Conservation (phyloP, 345 rosid species). For the Pistacia integerrima region DNA sequence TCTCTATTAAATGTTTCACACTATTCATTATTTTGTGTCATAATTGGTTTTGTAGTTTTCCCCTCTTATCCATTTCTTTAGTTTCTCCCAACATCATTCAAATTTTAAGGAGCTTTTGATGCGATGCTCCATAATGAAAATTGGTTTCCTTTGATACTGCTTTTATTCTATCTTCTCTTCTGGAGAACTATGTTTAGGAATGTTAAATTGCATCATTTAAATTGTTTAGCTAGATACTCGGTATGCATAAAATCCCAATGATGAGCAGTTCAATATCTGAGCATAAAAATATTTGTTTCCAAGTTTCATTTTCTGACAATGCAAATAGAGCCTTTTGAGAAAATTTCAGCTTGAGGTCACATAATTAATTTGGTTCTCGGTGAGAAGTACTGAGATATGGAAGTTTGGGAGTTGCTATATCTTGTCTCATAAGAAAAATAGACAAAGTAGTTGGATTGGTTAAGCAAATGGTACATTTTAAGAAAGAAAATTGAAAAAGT, state of each 20-base stretch:
- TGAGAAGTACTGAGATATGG: slow-evolving; percentile 44
- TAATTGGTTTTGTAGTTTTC: background rate
- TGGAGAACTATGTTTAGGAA: background rate
- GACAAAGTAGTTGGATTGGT: background rate
- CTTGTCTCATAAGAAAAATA: too few species aligned
- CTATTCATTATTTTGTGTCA: background rate
- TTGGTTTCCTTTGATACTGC: too few species aligned
- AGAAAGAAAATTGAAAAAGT: slow-evolving; percentile 4
- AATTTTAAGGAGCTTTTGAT: background rate
- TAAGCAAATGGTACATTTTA: background rate
- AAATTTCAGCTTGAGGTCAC: slow-evolving; percentile 54
- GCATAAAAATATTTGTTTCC: slow-evolving; percentile 5
- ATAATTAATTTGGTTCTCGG: slow-evolving; percentile 83
- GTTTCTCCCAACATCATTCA: background rate
- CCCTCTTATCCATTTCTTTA: background rate
- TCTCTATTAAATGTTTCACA: background rate
- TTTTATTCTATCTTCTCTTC: background rate
- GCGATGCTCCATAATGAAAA: background rate
- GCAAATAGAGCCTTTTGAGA: slow-evolving; percentile 13
- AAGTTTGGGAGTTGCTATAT: too few species aligned
- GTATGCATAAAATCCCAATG: slow-evolving; percentile 2
- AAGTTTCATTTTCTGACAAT: slow-evolving; percentile 15
- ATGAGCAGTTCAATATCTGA: background rate
- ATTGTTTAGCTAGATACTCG: slow-evolving; percentile 3
- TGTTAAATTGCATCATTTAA: slow-evolving; percentile 13